Evolutionary conservation across 2,329 filamentous ascomycete species (phyloP), one percentile per base, ranked within the genome.

Genomic region (Cladorrhinum sp.): DNA sequence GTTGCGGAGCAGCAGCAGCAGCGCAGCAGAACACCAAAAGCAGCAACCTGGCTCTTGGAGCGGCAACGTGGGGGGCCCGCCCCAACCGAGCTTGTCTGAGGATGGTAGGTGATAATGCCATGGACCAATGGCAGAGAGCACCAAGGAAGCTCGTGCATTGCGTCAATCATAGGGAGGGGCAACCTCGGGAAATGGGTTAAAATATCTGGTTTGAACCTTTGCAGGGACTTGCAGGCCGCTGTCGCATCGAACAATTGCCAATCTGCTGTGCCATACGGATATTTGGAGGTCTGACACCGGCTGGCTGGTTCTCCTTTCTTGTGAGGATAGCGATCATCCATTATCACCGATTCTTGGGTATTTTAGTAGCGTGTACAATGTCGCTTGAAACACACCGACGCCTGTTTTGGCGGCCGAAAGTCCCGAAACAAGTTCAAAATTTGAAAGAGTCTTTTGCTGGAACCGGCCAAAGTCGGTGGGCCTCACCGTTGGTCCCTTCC

Each of bases 81-180:
- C 36, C 51, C 18, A 60, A 56, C 25, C 29, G 55, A 48, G 49
- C 45, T 23, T 50, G 48, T 56, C 60, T 52, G 50, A 50, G 50
- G 55, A 51, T 20, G 58, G 60, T 45, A 62, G 60, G 63, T 64
- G 53, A 20, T 48, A 32, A 29, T 27, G 45, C 12, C 50, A 50
- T 27, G 9, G 27, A 45, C 62, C 62, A 61, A 62, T 64, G 36
- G 45, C 55, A 32, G 45, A 52, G 38, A 50, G 41, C 27, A 54
- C 48, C 32, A 32, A 27, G 50, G n/a, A 5, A 27, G 24, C 50
- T 38, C 23, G 50, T 25, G 25, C 13, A 41, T 48, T 29, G 51
- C 36, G 51, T 45, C 49, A 27, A 38, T 32, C 50, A 50, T 24
- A 45, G 10, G 41, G 22, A 50, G 49, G 49, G 49, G 49, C 20